These are phyloP conservation scores for Torrubiellomyces zombiae DNA, from an alignment of 2,329 filamentous ascomycete species.

Conservation along the genomic window DNA sequence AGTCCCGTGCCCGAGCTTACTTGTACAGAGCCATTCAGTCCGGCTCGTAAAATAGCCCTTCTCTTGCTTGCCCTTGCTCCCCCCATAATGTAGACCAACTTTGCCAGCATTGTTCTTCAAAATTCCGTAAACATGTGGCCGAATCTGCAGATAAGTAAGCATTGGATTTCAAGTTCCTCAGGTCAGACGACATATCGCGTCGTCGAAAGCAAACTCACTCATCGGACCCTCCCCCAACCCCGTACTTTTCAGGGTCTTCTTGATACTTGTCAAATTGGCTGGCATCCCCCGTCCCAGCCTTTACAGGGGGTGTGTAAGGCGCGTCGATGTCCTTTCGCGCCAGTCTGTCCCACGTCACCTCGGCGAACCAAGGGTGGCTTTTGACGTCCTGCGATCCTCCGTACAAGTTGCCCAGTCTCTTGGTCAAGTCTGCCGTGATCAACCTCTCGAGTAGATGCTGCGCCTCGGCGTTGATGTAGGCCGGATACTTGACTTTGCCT, in stretches of 20 bases:
- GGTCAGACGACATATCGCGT: neutral
- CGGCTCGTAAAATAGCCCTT: too few species aligned
- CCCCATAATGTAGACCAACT: too few species aligned
- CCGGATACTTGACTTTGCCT: slow-evolving; percentile 89
- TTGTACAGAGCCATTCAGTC: too few species aligned
- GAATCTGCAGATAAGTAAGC: slow-evolving; percentile 38
- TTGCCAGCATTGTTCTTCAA: slow-evolving; percentile 21
- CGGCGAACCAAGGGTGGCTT: slow-evolving; percentile 87
- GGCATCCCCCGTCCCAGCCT: slow-evolving; percentile 83
- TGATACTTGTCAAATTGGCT: slow-evolving; percentile 98
- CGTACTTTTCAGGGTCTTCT: slow-evolving; percentile 90
- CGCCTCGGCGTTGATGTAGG: slow-evolving; percentile 87
- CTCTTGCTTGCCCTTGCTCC: too few species aligned
- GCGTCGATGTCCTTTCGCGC: slow-evolving; percentile 95
- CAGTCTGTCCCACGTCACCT: slow-evolving; percentile 93
- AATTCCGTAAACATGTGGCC: slow-evolving; percentile 65
- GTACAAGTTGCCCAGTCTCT: slow-evolving; percentile 85
- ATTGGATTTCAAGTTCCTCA: slow-evolving; percentile 8
- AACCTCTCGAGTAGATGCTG: slow-evolving; percentile 83
- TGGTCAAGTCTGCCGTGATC: slow-evolving; percentile 89
- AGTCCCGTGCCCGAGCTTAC: too few species aligned
- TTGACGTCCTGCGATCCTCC: slow-evolving; percentile 86
- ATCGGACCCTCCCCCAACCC: slow-evolving; percentile 52
- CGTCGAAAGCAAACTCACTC: slow-evolving; percentile 46
- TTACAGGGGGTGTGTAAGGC: slow-evolving; percentile 89